Conservation (phyloP, 108 stramenopile genomes). For the Stephanodiscus triporus region DNA sequence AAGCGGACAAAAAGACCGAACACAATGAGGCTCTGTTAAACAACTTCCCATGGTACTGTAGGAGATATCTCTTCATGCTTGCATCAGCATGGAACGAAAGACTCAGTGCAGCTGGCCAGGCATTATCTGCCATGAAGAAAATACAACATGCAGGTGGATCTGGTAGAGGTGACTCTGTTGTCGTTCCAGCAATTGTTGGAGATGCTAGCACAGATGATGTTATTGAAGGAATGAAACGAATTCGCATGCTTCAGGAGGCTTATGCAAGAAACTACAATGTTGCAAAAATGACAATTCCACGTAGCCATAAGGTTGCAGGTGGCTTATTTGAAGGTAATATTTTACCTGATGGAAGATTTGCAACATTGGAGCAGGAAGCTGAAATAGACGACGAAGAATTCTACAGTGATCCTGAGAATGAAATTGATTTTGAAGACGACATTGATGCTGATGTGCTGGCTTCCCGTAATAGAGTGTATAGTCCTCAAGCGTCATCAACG, state of each 20-base stretch:
- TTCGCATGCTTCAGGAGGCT: slow-evolving; percentile 77
- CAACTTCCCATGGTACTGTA: slow-evolving; percentile 60
- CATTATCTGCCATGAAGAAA: slow-evolving; percentile 89
- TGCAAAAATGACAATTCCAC: slow-evolving; percentile 69
- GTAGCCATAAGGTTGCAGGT: slow-evolving; percentile 45
- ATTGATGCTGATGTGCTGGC: slow-evolving; percentile 90
- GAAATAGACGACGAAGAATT: slow-evolving; percentile 83
- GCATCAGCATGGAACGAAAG: slow-evolving; percentile 91
- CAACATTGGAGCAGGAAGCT: slow-evolving; percentile 38
- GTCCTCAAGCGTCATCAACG: slow-evolving; percentile 26
- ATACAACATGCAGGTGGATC: slow-evolving; percentile 50
- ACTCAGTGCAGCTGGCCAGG: slow-evolving; percentile 79
- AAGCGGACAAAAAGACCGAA: slow-evolving; percentile 25
- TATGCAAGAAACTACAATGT: slow-evolving; percentile 77
- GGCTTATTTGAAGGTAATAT: slow-evolving; percentile 45
- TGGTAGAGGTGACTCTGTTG: slow-evolving; percentile 57
- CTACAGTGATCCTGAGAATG: slow-evolving; percentile 59
- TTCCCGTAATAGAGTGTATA: slow-evolving; percentile 71
- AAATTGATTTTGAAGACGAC: slow-evolving; percentile 76
- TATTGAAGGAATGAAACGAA: slow-evolving; percentile 75
- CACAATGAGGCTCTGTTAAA: slow-evolving; percentile 50
- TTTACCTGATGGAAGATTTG: slow-evolving; percentile 39
- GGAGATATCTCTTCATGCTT: slow-evolving; percentile 83
- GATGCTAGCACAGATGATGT: slow-evolving; percentile 79
- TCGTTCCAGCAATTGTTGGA: slow-evolving; percentile 52